Conservation (phyloP, 306 rosid species). For the Boehmeria nivea region DNA sequence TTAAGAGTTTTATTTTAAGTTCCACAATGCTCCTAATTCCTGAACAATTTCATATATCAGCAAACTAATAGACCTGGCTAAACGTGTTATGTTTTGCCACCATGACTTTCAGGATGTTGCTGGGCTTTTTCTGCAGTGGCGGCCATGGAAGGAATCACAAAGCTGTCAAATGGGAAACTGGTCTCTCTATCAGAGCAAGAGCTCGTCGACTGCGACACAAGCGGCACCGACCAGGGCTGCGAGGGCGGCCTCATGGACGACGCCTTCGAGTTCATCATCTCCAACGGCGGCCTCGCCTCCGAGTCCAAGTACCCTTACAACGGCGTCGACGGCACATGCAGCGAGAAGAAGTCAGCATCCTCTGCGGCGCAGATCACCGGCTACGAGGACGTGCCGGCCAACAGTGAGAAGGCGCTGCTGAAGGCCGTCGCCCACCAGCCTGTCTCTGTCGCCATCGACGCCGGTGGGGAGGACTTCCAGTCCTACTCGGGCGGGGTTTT, state of each 20-base stretch:
- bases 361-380: conserved; percentile 8
- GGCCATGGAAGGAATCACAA: conserved; percentile 15
- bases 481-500: conserved; percentile 24
- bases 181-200: conserved; percentile 34
- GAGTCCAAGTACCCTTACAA: conserved; percentile 23
- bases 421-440: conserved; percentile 23
- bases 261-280: conserved; percentile 15
- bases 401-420: conserved; percentile 15
- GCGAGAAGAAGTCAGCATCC: neutral
- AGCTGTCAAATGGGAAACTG: conserved; percentile 16
- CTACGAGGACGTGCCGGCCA: conserved; percentile 12
- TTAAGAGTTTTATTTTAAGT: too few species aligned
- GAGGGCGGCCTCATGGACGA: neutral
- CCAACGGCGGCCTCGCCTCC: conserved; percentile 7
- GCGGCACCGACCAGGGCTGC: conserved; percentile 17
- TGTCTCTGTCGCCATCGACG: conserved; percentile 19
- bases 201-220: conserved; percentile 24
- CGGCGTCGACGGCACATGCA: conserved; percentile 1
- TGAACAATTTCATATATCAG: too few species aligned
- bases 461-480: conserved; percentile 15
- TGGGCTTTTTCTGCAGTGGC: conserved; percentile 18
- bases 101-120: conserved; percentile 13
- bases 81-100: neutral
- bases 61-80: neutral
- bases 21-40: too few species aligned